phyloP scores from a whole-genome alignment of 1,284 basidiomycete genomes.

The Phellopilus nigrolimitatus region DNA sequence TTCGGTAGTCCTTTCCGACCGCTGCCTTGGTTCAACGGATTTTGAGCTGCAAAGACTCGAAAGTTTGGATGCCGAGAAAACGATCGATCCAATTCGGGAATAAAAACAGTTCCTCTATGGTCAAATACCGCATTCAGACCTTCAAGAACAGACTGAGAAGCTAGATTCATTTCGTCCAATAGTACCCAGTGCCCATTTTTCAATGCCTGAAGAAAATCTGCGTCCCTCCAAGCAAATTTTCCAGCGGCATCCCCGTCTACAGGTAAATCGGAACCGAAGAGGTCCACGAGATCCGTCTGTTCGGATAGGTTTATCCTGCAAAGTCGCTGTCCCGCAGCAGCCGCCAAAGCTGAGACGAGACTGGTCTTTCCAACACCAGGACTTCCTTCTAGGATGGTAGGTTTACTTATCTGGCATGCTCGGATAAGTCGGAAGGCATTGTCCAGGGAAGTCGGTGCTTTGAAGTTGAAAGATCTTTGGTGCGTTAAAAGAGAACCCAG shows the following conservation, averaged over 20 bases:
- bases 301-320: constrained; percentile 99
- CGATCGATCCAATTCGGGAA: constrained; percentile 90
- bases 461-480: constrained; percentile 68
- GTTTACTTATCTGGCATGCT: constrained; percentile 87
- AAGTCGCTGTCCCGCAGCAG: constrained; percentile 72
- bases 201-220: constrained; percentile 91
- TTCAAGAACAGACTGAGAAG: constrained; percentile 93
- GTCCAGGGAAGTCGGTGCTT: constrained; percentile 83
- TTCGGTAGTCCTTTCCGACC: constrained; percentile 97
- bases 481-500: constrained; percentile 46
- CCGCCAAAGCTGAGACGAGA: constrained; percentile 84
- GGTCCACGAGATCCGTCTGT: constrained; percentile 94
- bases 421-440: constrained; percentile 90
- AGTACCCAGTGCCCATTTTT: constrained; percentile 95
- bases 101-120: constrained; percentile 92
- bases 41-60: constrained; percentile 97
- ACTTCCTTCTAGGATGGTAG: constrained; percentile 94
- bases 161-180: constrained; percentile 98
- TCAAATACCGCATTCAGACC: constrained; percentile 97
- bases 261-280: constrained; percentile 96
- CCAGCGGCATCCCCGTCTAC: constrained; percentile 89
- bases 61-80: constrained; percentile 90
- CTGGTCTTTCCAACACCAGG: constrained; percentile 99
- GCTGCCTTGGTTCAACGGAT: constrained; percentile 94
- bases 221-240: constrained; percentile 97